Percentiles rank a stretch among this genome's conserved stretches.
These are phyloP conservation scores for Penicillium bialowiezense DNA, from an alignment of 495 filamentous ascomycete genomes.

Conservation along the genomic window DNA sequence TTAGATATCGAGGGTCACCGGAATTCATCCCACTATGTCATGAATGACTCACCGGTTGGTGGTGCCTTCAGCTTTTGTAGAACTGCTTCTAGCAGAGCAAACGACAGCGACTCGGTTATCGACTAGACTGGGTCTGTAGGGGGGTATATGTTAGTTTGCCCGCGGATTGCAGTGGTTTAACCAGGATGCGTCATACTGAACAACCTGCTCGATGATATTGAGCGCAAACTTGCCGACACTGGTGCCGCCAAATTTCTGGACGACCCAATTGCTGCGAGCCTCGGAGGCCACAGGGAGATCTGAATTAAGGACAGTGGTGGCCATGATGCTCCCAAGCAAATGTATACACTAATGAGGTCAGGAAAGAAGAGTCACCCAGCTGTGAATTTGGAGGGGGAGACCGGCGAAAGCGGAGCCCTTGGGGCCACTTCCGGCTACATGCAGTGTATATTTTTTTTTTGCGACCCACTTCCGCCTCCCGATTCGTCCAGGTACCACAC, in stretches of 20 bases:
- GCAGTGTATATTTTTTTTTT: background rate
- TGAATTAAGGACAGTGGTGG: conserved; percentile 14
- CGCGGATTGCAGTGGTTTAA: no score
- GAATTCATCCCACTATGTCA: background rate
- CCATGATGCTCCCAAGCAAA: conserved; percentile 14
- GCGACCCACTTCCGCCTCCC: background rate
- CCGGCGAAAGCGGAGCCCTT: conserved; percentile 9
- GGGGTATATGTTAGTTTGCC: conserved; percentile 14
- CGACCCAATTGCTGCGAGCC: conserved; percentile 58
- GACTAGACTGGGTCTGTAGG: conserved; percentile 59
- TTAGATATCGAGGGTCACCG: no score
- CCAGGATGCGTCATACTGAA: conserved; percentile 51
- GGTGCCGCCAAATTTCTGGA: conserved; percentile 84
- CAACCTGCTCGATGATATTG: conserved; percentile 72
- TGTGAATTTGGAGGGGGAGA: background rate
- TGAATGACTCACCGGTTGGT: conserved; percentile 79
- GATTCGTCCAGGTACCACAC: background rate
- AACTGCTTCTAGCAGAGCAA: conserved; percentile 88
- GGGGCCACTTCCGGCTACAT: background rate
- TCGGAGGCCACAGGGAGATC: conserved; percentile 1
- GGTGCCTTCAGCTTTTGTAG: conserved; percentile 86
- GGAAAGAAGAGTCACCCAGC: background rate
- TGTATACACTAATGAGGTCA: background rate
- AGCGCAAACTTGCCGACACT: conserved; percentile 67
- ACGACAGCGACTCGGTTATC: conserved; percentile 78